A percentile compares a stretch with the other conserved stretches of the same genome.
Conservation (phyloP, 2,329 filamentous ascomycete species). For the Ophiostoma quercus region DNA sequence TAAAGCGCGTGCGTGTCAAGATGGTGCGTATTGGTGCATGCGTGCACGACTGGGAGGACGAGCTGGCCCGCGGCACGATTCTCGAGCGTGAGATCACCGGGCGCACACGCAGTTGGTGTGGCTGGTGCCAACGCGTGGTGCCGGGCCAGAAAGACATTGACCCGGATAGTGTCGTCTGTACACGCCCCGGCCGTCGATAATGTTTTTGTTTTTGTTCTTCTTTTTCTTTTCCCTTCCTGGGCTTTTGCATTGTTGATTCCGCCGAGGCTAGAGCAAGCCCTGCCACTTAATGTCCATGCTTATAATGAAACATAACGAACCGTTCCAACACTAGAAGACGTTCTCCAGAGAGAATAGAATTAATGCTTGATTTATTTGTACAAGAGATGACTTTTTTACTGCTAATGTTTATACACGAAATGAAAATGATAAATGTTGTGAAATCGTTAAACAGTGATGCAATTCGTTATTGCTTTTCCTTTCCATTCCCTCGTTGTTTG, state of each 20-base stretch:
- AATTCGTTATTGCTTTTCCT: background rate
- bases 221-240: background rate
- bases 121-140: conserved; percentile 79
- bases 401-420: conserved; percentile 13
- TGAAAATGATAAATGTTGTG: background rate
- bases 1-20: conserved; percentile 83
- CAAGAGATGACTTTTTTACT: conserved; percentile 6
- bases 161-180: conserved; percentile 25
- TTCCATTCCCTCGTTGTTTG: background rate
- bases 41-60: conserved; percentile 81
- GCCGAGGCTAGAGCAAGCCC: background rate
- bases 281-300: background rate
- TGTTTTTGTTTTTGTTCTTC: background rate
- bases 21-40: conserved; percentile 76
- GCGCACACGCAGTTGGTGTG: conserved; percentile 74
- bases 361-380: conserved; percentile 16
- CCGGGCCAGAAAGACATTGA: conserved; percentile 49
- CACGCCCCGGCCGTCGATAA: background rate
- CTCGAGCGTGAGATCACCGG: conserved; percentile 67
- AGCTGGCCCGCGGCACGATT: conserved; percentile 59
- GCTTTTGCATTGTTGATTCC: background rate
- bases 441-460: conserved; percentile 4
- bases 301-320: background rate
- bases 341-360: background rate
- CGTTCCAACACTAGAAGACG: background rate